Conservation (phyloP, 2,329 filamentous ascomycete species). For the Exophiala mesophila region DNA sequence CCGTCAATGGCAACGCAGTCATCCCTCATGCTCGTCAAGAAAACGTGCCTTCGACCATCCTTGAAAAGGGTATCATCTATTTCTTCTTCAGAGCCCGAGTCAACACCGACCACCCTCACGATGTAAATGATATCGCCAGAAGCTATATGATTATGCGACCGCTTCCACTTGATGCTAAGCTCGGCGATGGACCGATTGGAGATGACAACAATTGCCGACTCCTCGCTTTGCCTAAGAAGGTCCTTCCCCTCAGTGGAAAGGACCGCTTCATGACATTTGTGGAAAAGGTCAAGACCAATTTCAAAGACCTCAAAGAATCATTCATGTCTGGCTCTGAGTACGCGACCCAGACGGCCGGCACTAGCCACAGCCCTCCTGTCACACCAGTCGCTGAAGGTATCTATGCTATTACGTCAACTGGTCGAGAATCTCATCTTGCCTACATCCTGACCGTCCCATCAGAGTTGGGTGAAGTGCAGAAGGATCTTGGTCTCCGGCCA, state of each 20-base stretch:
- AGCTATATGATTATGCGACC: constrained; percentile 77
- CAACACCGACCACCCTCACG: constrained; percentile 63
- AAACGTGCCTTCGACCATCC: constrained; percentile 55
- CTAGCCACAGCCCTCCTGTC: constrained; percentile 63
- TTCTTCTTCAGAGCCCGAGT: constrained; percentile 83
- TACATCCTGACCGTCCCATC: constrained; percentile 74
- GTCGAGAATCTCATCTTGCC: constrained; percentile 67
- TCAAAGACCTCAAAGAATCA: constrained; percentile 65
- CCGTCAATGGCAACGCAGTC: constrained; percentile 39
- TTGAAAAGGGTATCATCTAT: constrained; percentile 87
- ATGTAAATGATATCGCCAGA: constrained; percentile 67
- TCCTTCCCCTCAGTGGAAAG: constrained; percentile 61
- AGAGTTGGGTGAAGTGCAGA: constrained; percentile 66
- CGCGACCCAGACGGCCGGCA: constrained; percentile 69
- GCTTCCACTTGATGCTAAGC: constrained; percentile 62
- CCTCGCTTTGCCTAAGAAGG: constrained; percentile 78
- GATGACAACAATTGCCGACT: constrained; percentile 62
- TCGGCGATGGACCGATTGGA: constrained; percentile 54
- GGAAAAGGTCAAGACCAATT: constrained; percentile 63
- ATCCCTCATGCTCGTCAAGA: constrained; percentile 49
- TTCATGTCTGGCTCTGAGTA: constrained; percentile 67
- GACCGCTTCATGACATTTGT: constrained; percentile 80
- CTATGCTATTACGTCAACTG: constrained; percentile 72
- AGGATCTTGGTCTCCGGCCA: constrained; percentile 64
- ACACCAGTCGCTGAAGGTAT: constrained; percentile 78